Evolutionary conservation across 768 basidiomycete genomes (phyloP).

Genomic region (Erythrobasidium yunnanense): DNA sequence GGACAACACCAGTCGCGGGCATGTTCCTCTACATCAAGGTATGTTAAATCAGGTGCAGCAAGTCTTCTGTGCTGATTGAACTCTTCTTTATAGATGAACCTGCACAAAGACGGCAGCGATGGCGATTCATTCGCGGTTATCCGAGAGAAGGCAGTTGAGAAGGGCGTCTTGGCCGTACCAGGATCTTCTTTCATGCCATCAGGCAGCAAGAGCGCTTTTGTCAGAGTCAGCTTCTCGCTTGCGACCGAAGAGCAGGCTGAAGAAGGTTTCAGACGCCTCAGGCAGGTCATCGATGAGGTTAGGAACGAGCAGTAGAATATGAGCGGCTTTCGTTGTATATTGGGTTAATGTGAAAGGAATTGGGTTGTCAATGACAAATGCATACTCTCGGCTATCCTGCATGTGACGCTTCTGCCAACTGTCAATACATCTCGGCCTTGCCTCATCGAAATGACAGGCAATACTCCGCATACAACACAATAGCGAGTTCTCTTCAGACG

Average conservation of each 20-base stretch:
- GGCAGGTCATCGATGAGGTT: conserved; percentile 34
- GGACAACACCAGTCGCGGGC: conserved; percentile 57
- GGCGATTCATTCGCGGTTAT: conserved; percentile 66
- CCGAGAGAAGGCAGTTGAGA: conserved; percentile 59
- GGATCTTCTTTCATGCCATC: conserved; percentile 64
- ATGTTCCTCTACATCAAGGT: conserved; percentile 69
- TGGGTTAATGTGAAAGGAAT: neutral
- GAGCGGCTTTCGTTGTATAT: neutral
- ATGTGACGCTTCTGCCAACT: too few relatives aligned
- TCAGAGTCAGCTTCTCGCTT: conserved; percentile 72
- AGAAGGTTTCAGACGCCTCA: conserved; percentile 58
- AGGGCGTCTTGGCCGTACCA: conserved; percentile 79
- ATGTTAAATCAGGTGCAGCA: neutral
- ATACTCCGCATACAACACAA: neutral
- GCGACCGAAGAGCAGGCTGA: conserved; percentile 58
- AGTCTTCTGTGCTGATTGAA: neutral
- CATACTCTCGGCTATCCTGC: too few relatives aligned
- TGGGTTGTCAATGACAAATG: neutral
- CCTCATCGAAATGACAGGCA: too few relatives aligned
- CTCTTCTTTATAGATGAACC: conserved; percentile 28
- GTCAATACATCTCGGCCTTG: too few relatives aligned
- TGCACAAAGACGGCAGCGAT: conserved; percentile 38
- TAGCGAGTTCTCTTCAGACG: neutral
- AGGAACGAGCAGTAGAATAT: neutral
- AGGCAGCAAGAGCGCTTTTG: conserved; percentile 58